These are phyloP conservation scores for Malassezia sp. DNA, from an alignment of 1,284 basidiomycete species.

Conservation along the genomic window DNA sequence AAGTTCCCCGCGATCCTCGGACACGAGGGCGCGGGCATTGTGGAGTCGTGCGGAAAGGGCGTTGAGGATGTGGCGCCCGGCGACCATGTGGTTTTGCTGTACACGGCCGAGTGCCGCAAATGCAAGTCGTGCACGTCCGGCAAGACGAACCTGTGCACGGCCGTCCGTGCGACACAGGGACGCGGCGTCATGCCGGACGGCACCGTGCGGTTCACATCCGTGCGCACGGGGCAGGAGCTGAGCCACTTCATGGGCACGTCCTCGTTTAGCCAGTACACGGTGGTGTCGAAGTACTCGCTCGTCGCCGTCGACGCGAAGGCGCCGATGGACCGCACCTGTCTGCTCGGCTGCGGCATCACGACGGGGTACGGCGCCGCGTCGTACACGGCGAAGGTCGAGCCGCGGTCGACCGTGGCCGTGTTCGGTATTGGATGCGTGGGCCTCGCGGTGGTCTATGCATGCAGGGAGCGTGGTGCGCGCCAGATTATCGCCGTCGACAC, in stretches of 20 bases:
- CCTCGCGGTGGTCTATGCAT: constrained; percentile 65
- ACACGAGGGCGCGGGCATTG: constrained; percentile 50
- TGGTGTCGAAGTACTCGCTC: constrained; percentile 91
- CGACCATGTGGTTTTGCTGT: constrained; percentile 60
- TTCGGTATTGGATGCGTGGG: constrained; percentile 95
- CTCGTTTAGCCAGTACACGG: constrained; percentile 97
- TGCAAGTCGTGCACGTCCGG: constrained; percentile 83
- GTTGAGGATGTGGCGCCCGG: constrained; percentile 71
- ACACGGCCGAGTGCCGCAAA: constrained; percentile 43
- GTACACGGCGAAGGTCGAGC: constrained; percentile 51
- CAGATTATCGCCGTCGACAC: constrained; percentile 87
- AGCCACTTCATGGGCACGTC: constrained; percentile 97
- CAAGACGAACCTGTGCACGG: constrained; percentile 65
- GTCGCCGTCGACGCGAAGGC: constrained; percentile 76
- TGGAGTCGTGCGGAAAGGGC: constrained; percentile 87
- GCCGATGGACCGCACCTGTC: constrained; percentile 82
- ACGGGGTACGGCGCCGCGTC: constrained; percentile 85
- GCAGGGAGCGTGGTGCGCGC: constrained; percentile 64
- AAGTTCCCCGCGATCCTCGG: constrained; percentile 81
- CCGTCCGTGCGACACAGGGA: constrained; percentile 86
- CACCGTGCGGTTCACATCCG: constrained; percentile 74
- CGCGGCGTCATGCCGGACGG: constrained; percentile 90
- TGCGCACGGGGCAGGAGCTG: constrained; percentile 64
- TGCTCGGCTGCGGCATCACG: constrained; percentile 88
- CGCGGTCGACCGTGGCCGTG: constrained; percentile 71